Percentiles rank a stretch among this genome's conserved stretches.
phyloP scores from a whole-genome alignment of 1,139 yeast genomes.

The Candida pseudoviswanathii region DNA sequence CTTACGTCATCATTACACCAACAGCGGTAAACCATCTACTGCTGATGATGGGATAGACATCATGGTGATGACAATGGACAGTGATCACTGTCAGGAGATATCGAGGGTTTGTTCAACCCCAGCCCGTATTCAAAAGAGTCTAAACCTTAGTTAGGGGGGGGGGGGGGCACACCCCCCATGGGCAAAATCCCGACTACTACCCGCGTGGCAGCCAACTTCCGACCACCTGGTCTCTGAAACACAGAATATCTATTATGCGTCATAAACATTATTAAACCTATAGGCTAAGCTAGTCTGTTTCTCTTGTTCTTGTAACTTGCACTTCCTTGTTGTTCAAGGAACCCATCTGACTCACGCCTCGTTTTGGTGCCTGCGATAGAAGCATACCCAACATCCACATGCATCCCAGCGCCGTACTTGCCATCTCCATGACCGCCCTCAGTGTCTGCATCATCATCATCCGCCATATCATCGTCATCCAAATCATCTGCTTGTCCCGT shows the following conservation, averaged over 20 bases:
- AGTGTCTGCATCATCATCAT: conserved; percentile 21
- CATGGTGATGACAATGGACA: no score
- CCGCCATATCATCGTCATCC: conserved; percentile 26
- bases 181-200: no score
- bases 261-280: not conserved
- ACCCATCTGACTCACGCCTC: conserved; percentile 22
- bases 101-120: no score
- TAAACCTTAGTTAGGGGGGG: no score
- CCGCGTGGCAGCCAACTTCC: not conserved
- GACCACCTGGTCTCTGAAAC: not conserved
- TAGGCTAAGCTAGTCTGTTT: not conserved
- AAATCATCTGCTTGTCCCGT: conserved; percentile 44
- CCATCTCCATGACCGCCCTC: conserved; percentile 17
- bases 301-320: conserved; percentile 3
- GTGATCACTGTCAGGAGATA: no score
- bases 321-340: conserved; percentile 1
- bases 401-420: conserved; percentile 40
- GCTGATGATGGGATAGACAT: not conserved
- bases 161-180: no score
- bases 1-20: not conserved
- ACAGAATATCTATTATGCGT: not conserved
- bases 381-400: conserved; percentile 45
- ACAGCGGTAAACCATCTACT: no score
- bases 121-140: no score
- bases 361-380: conserved; percentile 39